Evolutionary conservation across 202 grass and related monocot species (phyloP), one percentile per base, ranked within the genome.

Genomic region (Schoenoplectus triqueter): DNA sequence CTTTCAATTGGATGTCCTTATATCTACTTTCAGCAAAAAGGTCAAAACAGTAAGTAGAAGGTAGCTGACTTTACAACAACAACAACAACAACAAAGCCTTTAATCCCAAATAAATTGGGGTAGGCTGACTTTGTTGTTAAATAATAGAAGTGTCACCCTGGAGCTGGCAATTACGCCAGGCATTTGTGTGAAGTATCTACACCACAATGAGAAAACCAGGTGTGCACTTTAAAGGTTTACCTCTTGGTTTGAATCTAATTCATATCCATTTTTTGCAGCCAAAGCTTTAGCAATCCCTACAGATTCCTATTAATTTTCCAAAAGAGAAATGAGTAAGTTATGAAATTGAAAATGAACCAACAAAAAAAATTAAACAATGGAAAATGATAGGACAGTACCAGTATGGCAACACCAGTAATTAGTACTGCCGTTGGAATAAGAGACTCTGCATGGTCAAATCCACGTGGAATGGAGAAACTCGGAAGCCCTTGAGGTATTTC

Each of bases 211-310:
- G 72, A 75, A 15, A 75, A 54, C 1, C 18, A 76, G 5, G 31
- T 39, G 19, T 54, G 10, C 20, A 31, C 50, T 83, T 83, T 10
- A 68, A 66, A 83, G 10, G 50, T 41, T 86, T 89, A 93, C 95
- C 91, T 98, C 95, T 92, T 98, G 94, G 76, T 95, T 98, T 2
- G 95, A 93, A 73, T 98, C 95, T 82, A 98, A 92, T 63, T 98
- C 95, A 86, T 98, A 98, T 82, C 95, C 92, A 64, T 98, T 95
- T 88, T 98, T 98, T 2, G 88, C 95, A 63, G 95, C 95, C 81
- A 98, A 92, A 77, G 95, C 95, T 93, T 98, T 98, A 87, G 95
- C 95, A 62, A 98, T 98, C 59, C 95, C 95, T 84, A 98, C 95
- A 87, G 95, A 98, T 86, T 98, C 95, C 95, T 98, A 86, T 80